Evolutionary conservation across 2,329 filamentous ascomycete species (phyloP), one percentile per base, ranked within the genome.

Genomic region (Grosmannia penicillata): DNA sequence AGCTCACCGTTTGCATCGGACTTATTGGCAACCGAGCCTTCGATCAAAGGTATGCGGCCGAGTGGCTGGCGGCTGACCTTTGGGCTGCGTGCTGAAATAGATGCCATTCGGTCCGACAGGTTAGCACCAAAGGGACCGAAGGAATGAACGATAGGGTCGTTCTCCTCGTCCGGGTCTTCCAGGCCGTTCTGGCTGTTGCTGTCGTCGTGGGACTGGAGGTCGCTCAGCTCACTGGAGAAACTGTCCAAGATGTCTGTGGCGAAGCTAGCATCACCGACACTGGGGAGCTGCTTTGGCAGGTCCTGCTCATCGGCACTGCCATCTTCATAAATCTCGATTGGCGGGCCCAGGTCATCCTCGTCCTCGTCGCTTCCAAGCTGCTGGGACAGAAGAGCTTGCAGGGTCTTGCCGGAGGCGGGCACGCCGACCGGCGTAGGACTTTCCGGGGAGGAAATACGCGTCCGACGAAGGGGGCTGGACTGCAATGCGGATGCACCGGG

Each of bases 91-190:
- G 82, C 70, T 36, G 68, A 71, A 62, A 95, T 81, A 3, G 82
- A 83, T 18, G 83, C 82, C 56, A 95, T 71, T 21, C 83, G 78
- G 44, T 75, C 74, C n/a, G 89, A 75, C 27, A 94, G 68, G 53
- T 94, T 84, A 38, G 82, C 82, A 30, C 85, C 86, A 52, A 83
- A 93, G 1, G 86, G 85, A 14, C 86, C 87, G 48, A 95, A 95
- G 0, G 87, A 94, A 57, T 91, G 83, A 15, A 95, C 67, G 39
- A 94, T 77, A 3, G 87, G 87, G 49, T 96, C 91, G 46, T 95
- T 95, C 59, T 96, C 89, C 62, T 95, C 87, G 49, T 89, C 81
- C 1, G 82, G 78, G 45, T 93, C 77, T 35, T 83, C 78, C 18
- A 86, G 76, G 2, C 81, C 78, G 11, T 60, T 63, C 2, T 82